These are phyloP conservation scores for Penstemon eatonii DNA, from an alignment of 257 asterid genomes.

Conservation along the genomic window DNA sequence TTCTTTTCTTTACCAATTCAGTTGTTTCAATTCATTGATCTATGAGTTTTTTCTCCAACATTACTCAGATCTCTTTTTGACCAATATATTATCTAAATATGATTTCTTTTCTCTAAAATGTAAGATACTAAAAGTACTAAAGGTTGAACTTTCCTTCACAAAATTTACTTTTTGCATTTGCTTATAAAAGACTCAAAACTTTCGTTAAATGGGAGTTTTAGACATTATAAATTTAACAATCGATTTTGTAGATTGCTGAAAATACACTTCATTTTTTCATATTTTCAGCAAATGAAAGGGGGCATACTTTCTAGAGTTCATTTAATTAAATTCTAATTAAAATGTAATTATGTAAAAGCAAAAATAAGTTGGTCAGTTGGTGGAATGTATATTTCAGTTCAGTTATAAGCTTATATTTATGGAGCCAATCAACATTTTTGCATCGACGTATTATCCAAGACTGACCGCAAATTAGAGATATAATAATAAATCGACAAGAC, in stretches of 20 bases:
- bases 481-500: no score
- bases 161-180: slow-evolving; percentile 16
- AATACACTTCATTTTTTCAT: neutral
- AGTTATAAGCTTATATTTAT: neutral
- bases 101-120: slow-evolving; percentile 9
- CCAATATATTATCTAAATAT: slow-evolving; percentile 30
- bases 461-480: neutral
- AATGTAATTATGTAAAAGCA: neutral
- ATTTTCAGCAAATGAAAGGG: no score
- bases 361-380: neutral
- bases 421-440: neutral
- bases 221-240: slow-evolving; percentile 30
- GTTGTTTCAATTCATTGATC: no score
- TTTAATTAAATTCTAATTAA: neutral
- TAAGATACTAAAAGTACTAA: neutral
- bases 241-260: slow-evolving; percentile 16
- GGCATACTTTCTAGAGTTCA: neutral
- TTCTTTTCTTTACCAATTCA: no score
- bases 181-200: slow-evolving; percentile 8
- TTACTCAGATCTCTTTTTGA: slow-evolving; percentile 24
- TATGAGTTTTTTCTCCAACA: neutral
- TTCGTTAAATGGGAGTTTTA: slow-evolving; percentile 29
- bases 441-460: neutral
- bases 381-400: neutral
- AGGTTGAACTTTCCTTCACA: slow-evolving; percentile 24